Percentiles rank a stretch among this genome's conserved stretches.
phyloP scores from a whole-genome alignment of 768 basidiomycete species.

The Kwoniella dejecticola region DNA sequence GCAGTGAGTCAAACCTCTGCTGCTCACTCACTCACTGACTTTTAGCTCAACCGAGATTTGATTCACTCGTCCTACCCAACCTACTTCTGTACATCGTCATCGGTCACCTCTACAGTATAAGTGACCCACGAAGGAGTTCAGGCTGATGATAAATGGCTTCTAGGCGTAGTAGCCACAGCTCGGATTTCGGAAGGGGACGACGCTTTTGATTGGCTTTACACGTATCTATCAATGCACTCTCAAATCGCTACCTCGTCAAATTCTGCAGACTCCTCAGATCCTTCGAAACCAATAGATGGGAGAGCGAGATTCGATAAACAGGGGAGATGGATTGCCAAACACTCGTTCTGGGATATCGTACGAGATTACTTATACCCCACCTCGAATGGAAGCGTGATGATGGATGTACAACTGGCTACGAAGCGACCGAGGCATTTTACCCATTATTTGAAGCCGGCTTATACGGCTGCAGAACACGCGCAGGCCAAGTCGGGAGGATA shows the following conservation, averaged over 20 bases:
- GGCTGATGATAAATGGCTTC: not conserved
- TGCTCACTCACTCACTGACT: too few species aligned
- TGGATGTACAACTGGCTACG: not conserved
- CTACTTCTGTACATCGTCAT: not conserved
- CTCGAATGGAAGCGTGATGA: not conserved
- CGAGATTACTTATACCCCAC: not conserved
- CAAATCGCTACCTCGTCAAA: not conserved
- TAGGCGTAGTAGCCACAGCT: constrained; percentile 10
- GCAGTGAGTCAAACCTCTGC: too few species aligned
- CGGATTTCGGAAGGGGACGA: constrained; percentile 11
- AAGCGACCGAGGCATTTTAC: not conserved
- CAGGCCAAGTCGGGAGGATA: too few species aligned
- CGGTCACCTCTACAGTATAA: not conserved
- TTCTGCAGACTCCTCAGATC: not conserved
- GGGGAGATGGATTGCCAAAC: too few species aligned
- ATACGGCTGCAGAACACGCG: not conserved
- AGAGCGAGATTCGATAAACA: not conserved
- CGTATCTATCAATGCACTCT: constrained; percentile 6
- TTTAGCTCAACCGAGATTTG: too few species aligned
- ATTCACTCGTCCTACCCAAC: too few species aligned
- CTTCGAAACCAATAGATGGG: too few species aligned
- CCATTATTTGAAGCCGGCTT: not conserved
- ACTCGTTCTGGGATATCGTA: not conserved
- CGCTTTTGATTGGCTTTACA: constrained; percentile 15
- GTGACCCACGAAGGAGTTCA: not conserved